Evolutionary conservation across 768 basidiomycete genomes (phyloP).

Genomic region (Hemileccinum impolitum): DNA sequence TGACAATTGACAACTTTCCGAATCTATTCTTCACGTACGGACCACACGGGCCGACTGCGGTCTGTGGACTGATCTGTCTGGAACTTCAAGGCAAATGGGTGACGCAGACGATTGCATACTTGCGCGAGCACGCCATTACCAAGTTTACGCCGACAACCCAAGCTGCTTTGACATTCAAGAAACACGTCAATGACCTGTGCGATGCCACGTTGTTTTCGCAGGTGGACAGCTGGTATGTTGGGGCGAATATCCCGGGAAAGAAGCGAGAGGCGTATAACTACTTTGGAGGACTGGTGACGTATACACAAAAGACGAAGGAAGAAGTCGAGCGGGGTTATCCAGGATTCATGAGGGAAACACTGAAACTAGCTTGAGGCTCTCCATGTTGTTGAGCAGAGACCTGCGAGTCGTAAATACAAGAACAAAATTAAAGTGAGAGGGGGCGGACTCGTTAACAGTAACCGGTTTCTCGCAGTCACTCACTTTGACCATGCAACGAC

Average conservation of each 20-base stretch:
- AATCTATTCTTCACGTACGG: no score
- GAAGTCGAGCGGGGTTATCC: constrained; percentile 13
- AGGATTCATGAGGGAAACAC: constrained; percentile 4
- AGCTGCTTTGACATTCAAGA: constrained; percentile 9
- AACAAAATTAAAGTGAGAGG: no score
- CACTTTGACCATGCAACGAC: constrained; percentile 50
- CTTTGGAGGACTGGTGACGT: background rate
- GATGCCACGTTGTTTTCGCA: background rate
- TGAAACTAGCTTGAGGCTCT: background rate
- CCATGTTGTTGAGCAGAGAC: no score
- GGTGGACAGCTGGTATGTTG: constrained; percentile 5
- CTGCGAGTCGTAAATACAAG: no score
- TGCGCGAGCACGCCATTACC: constrained; percentile 10
- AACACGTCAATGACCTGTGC: constrained; percentile 3
- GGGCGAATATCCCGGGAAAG: constrained; percentile 11
- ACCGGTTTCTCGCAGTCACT: background rate
- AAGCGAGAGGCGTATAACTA: constrained; percentile 9
- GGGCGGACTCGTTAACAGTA: no score
- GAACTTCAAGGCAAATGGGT: constrained; percentile 9
- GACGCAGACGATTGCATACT: constrained; percentile 7
- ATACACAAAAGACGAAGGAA: constrained; percentile 1
- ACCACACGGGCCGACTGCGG: constrained; percentile 5
- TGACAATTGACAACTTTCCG: no score
- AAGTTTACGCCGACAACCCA: constrained; percentile 10
- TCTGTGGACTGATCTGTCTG: constrained; percentile 7